Evolutionary conservation across 495 filamentous ascomycete genomes (phyloP).

Genomic region (Schizothecium vesticola): DNA sequence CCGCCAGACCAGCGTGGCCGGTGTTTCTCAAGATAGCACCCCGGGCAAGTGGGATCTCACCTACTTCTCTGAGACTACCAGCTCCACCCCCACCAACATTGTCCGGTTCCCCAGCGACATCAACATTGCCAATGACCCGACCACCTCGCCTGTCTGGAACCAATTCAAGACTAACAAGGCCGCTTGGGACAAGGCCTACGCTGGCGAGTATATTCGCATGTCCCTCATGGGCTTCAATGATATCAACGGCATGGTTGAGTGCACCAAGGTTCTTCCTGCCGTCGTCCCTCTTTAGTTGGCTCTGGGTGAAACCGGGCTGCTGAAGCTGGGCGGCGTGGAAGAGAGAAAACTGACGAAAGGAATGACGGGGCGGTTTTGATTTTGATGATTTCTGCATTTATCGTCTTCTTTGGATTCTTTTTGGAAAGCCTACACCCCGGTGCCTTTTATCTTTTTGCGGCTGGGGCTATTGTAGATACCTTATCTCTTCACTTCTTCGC

Average conservation of each 20-base stretch:
- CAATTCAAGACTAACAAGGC: slow-evolving; percentile 6
- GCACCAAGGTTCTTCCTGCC: slow-evolving; percentile 2
- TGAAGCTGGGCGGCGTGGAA: too few relatives aligned
- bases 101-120: slow-evolving; percentile 5
- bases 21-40: slow-evolving; percentile 1
- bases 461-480: too few relatives aligned
- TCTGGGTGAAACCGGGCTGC: too few relatives aligned
- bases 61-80: not conserved
- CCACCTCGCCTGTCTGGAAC: slow-evolving; percentile 2
- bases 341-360: too few relatives aligned
- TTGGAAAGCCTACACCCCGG: too few relatives aligned
- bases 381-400: too few relatives aligned
- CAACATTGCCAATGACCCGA: slow-evolving; percentile 1
- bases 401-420: too few relatives aligned
- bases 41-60: slow-evolving; percentile 4
- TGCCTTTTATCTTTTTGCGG: too few relatives aligned
- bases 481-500: too few relatives aligned
- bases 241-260: slow-evolving; percentile 8
- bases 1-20: not conserved
- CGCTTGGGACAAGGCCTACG: slow-evolving; percentile 5
- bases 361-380: too few relatives aligned
- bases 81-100: not conserved
- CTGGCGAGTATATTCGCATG: slow-evolving; percentile 7
- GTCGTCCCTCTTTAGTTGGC: not conserved
- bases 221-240: not conserved